Evolutionary conservation across 2,329 filamentous ascomycete genomes (phyloP).

Genomic region (Alternaria tenuissima): DNA sequence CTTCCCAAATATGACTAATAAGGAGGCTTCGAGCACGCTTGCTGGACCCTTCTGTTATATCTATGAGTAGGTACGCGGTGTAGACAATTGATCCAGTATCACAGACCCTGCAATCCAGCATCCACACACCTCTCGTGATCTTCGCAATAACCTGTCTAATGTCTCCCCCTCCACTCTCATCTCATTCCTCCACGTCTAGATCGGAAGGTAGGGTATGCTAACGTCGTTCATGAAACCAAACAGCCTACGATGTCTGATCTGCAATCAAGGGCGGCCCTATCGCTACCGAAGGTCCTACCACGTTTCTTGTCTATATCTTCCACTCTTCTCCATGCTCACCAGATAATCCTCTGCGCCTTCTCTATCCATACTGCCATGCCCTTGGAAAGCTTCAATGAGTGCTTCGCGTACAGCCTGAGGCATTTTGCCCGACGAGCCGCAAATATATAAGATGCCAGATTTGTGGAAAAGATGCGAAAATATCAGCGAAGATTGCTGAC

Average conservation of each 20-base stretch:
- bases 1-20: constrained; percentile 40
- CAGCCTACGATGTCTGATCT: too few species aligned
- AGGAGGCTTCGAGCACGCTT: constrained; percentile 53
- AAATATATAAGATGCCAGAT: constrained; percentile 65
- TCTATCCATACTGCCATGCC: constrained; percentile 51
- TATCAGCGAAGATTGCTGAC: constrained; percentile 59
- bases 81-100: neutral
- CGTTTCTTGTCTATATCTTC: constrained; percentile 73
- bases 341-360: constrained; percentile 66
- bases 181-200: neutral
- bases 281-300: constrained; percentile 58
- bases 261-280: too few species aligned
- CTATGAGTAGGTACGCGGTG: constrained; percentile 35
- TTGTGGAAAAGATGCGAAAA: constrained; percentile 61
- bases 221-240: too few species aligned
- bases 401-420: constrained; percentile 73
- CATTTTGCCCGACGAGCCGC: constrained; percentile 73
- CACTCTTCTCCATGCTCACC: constrained; percentile 66
- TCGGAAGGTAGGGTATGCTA: neutral
- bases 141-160: neutral
- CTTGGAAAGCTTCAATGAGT: constrained; percentile 67
- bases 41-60: constrained; percentile 57
- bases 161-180: neutral
- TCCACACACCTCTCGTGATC: neutral
- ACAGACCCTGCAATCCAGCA: neutral